Evolutionary conservation across 495 filamentous ascomycete species (phyloP).

Genomic region (Endocarpon pusillum): DNA sequence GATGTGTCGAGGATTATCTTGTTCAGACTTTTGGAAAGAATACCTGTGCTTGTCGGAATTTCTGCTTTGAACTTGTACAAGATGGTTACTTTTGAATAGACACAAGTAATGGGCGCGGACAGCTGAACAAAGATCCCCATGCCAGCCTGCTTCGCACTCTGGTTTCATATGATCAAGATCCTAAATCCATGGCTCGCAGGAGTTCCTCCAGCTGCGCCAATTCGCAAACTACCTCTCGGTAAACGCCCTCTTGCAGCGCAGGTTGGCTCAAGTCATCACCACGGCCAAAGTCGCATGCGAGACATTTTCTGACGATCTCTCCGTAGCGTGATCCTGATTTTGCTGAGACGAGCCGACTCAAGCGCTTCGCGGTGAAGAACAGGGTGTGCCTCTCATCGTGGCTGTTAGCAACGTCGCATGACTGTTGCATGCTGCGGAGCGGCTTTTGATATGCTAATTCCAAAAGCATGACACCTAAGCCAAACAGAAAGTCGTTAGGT

Average conservation of each 20-base stretch:
- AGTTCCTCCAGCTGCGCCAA: constrained; percentile 8
- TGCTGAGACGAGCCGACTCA: constrained; percentile 3
- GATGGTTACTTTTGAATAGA: too few relatives aligned
- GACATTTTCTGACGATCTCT: constrained; percentile 17
- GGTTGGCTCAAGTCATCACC: constrained; percentile 14
- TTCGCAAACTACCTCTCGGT: constrained; percentile 19
- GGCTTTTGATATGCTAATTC: constrained; percentile 13
- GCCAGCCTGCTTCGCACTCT: not conserved
- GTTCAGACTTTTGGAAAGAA: too few relatives aligned
- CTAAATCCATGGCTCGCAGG: not conserved
- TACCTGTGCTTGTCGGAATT: too few relatives aligned
- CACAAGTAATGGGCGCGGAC: too few relatives aligned
- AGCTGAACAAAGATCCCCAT: too few relatives aligned
- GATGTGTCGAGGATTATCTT: too few relatives aligned
- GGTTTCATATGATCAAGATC: not conserved
- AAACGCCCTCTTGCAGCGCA: constrained; percentile 16
- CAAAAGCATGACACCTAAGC: constrained; percentile 15
- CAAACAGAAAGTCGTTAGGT: constrained; percentile 13
- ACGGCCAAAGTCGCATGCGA: constrained; percentile 21
- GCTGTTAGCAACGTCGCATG: constrained; percentile 4
- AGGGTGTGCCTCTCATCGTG: constrained; percentile 9
- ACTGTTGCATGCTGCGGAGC: constrained; percentile 8
- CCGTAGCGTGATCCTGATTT: constrained; percentile 8
- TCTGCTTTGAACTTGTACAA: too few relatives aligned
- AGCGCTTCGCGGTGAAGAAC: constrained; percentile 15